Base-by-base conservation (phyloP, 805 yeast species). In the Zygotorulaspora danielsina region DNA sequence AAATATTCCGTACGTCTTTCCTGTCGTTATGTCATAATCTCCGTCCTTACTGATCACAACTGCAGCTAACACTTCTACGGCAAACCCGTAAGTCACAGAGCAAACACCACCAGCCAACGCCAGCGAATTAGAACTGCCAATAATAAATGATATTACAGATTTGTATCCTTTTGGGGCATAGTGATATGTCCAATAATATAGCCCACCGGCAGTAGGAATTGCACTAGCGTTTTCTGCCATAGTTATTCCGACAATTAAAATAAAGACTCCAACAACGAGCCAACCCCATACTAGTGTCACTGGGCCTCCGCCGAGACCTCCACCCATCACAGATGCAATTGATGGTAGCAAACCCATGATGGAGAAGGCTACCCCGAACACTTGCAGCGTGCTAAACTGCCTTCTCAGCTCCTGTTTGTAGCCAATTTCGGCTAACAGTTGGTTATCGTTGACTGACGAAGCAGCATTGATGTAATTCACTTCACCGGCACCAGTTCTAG, bases 171-270 rank as follows among this genome's bases (percentile, higher is more conserved):
- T 72, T 1, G 86, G 88, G 16, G 87, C 78, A 55, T 78, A 81
- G 54, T 78, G 71, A 58, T 70, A 77, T 1, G 84, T 76, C 79
- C 83, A 78, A 59, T 74, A 78, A 54, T 79, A 83, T 26, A 82
- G 64, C 6, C 89, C 89, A 39, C 89, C 89, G 13, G 83, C 75
- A 1, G 89, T 81, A 18, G 90, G 89, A 48, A 79, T 73, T 1
- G 87, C 74, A 24, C 81, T 72, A 1, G 82, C 84, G 45, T 80
- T 59, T 51, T 80, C 82, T 6, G 84, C 69, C 78, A 83, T 74
- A n/a, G 81, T 68, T 6, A 73, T 45, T 12, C 86, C 87, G n/a
- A 78, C 71, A 7, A 68, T 53, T 38, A 79, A 53, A 40, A 81
- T 78, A 49, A 79, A 76, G 7, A 67, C 42, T 3, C 52, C 52